Evolutionary conservation across 139 green algal genomes (phyloP).

Genomic region (Closterium sp.): DNA sequence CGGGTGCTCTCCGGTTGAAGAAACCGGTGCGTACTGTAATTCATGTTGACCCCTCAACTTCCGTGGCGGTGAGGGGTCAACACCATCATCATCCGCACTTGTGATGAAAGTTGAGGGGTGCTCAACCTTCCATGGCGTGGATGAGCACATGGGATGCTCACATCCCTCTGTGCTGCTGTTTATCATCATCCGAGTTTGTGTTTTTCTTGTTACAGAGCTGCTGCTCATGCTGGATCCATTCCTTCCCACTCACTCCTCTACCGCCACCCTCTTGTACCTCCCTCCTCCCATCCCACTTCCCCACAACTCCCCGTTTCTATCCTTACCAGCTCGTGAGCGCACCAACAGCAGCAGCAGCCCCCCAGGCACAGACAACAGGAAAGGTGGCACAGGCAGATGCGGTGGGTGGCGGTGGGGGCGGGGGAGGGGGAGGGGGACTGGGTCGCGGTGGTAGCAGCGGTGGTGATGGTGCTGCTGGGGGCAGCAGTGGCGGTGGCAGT

Average conservation of each 20-base stretch:
- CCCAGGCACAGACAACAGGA: neutral
- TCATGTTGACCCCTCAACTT: neutral
- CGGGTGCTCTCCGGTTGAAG: neutral
- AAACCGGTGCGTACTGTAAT: neutral
- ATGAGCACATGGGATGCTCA: too few species aligned
- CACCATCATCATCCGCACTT: too few species aligned
- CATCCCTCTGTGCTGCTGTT: neutral
- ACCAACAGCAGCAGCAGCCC: neutral
- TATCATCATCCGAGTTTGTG: neutral
- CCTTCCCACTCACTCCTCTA: neutral
- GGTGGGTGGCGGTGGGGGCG: neutral
- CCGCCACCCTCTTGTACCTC: too few species aligned
- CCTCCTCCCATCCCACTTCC: neutral
- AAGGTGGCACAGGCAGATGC: conserved; percentile 1
- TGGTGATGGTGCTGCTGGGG: neutral
- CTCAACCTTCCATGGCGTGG: too few species aligned
- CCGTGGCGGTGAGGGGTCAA: too few species aligned
- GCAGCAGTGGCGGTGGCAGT: neutral
- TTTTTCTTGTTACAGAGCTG: too few species aligned
- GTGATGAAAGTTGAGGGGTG: too few species aligned
- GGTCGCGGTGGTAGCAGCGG: neutral
- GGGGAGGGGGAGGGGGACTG: neutral
- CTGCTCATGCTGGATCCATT: neutral
- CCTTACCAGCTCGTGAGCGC: neutral
- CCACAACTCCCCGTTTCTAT: neutral